Base-by-base conservation (phyloP, 2,329 filamentous ascomycete species). In the Malbranchea zuffiana region DNA sequence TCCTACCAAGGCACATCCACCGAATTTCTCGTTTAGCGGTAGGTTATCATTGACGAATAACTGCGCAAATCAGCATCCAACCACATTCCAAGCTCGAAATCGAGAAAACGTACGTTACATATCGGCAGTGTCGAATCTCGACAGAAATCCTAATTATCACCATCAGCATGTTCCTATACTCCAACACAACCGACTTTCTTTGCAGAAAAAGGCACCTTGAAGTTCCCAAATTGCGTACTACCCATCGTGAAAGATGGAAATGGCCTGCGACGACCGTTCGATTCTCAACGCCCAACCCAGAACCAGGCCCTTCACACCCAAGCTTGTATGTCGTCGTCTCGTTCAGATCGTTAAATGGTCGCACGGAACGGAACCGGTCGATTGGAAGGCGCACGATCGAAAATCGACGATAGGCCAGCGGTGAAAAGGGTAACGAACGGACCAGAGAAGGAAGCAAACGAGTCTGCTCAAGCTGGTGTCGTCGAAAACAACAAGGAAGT, bases 51-150 rank as follows among this genome's bases (percentile, higher is more conserved):
- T 50, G 46, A 71, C 67, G 52, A 88, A 76, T 49, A 93, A 71
- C 78, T 85, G 51, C 46, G 31, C 26, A 38, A 19, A 28, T 55
- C 33, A 52, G 45, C 37, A 16, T 20, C 39, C 26, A 25, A 7
- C 13, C 32, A 27, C 15, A n/a, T 27, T 25, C 31, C 16, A 16
- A 17, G 20, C 12, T 32, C 25, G n/a, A n/a, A n/a, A n/a, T n/a
- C 4, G 33, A 6, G 18, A 12, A 29, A 28, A 73, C 80, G 52
- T 72, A 87, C 82, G 71, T 88, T 88, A 69, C 82, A 90, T 51
- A 88, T 69, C 37, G 83, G 82, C 51, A 88, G 68, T 40, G 82
- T 87, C 51, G 82, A 82, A 65, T 87, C 82, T 57, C 74, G 79
- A 70, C 83, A 90, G 59, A 90, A 87, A 56, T 80, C 66, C 82